Conservation (phyloP, 805 yeast genomes). For the Yarrowia hollandica region DNA sequence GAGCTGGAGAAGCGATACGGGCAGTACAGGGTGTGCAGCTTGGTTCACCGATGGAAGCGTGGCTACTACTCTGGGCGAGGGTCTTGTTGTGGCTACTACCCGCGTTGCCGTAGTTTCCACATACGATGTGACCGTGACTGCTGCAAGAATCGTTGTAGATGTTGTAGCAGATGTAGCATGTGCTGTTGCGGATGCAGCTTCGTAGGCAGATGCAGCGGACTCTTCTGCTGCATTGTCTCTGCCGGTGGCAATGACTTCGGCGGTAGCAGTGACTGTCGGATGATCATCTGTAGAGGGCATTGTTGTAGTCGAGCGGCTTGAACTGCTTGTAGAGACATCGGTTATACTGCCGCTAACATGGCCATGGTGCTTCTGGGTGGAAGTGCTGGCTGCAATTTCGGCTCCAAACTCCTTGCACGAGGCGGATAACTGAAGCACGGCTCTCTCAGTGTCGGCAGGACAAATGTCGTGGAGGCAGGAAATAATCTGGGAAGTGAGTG, state of each 20-base stretch:
- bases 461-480: not conserved
- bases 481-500: not conserved
- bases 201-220: not conserved
- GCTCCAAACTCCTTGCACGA: constrained; percentile 1
- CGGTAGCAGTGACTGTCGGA: no score
- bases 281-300: no score
- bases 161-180: not conserved
- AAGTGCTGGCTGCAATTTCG: no score
- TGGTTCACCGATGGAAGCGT: not conserved
- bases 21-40: not conserved
- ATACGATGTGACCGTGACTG: not conserved
- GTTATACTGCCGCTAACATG: no score
- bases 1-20: not conserved
- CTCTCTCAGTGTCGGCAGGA: not conserved
- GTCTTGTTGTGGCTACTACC: not conserved
- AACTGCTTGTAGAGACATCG: no score
- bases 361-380: no score
- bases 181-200: not conserved
- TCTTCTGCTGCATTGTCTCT: no score
- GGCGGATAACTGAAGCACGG: not conserved
- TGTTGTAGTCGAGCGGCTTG: no score
- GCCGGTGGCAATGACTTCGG: no score
- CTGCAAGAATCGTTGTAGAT: not conserved
- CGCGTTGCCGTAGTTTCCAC: not conserved
- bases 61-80: not conserved